Conservation (phyloP, 2,329 filamentous ascomycete genomes). For the Beauveria sp. region DNA sequence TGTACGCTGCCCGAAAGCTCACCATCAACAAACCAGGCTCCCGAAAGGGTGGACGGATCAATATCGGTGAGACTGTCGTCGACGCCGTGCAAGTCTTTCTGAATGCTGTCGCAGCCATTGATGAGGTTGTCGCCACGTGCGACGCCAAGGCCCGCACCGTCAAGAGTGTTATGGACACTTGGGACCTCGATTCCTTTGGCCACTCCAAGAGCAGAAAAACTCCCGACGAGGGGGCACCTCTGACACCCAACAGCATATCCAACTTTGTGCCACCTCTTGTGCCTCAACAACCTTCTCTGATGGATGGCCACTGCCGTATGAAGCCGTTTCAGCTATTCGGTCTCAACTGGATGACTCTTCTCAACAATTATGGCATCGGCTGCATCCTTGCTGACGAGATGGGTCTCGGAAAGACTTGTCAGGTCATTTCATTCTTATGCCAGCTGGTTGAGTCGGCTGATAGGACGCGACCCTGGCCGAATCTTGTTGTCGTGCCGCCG, state of each 20-base stretch:
- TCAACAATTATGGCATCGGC: constrained; percentile 72
- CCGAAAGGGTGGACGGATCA: constrained; percentile 37
- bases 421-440: constrained; percentile 87
- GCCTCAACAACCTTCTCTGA: constrained; percentile 61
- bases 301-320: constrained; percentile 69
- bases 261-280: constrained; percentile 37
- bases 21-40: constrained; percentile 44
- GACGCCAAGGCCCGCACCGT: constrained; percentile 59
- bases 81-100: constrained; percentile 61
- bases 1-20: constrained; percentile 61
- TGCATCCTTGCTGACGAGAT: constrained; percentile 97
- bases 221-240: constrained; percentile 29
- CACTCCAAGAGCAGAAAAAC: constrained; percentile 26
- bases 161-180: constrained; percentile 37
- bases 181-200: constrained; percentile 43
- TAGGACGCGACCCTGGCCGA: constrained; percentile 49
- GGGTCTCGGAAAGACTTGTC: constrained; percentile 93
- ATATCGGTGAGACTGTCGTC: constrained; percentile 46
- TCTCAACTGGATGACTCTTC: constrained; percentile 84
- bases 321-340: constrained; percentile 94
- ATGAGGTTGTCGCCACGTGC: constrained; percentile 71
- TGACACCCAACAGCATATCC: constrained; percentile 33
- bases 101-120: constrained; percentile 73
- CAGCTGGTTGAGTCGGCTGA: constrained; percentile 62
- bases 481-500: constrained; percentile 84